Percentiles rank a stretch among this genome's conserved stretches.
Evolutionary conservation across 2,329 filamentous ascomycete species (phyloP).

Genomic region (Lasiodiplodia hormozganensis): DNA sequence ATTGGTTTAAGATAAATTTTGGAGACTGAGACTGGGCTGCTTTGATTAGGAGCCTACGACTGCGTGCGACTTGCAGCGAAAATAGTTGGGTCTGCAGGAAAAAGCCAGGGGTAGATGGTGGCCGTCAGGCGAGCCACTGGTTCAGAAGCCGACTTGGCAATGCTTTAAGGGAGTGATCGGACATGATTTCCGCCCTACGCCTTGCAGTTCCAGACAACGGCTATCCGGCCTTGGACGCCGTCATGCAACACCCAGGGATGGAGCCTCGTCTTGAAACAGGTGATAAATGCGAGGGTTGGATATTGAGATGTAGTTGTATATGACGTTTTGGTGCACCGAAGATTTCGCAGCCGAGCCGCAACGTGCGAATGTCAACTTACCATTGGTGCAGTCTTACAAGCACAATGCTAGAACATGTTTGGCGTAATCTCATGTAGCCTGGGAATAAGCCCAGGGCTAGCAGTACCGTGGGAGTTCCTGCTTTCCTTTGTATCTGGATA

Average conservation of each 20-base stretch:
- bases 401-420: no score
- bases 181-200: neutral
- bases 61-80: neutral
- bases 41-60: conserved; percentile 2
- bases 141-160: conserved; percentile 17
- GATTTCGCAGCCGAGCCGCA: no score
- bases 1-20: neutral
- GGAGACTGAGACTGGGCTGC: neutral
- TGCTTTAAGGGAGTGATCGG: neutral
- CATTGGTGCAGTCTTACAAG: no score
- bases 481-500: neutral
- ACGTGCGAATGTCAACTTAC: no score
- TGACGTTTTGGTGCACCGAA: no score
- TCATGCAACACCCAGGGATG: neutral
- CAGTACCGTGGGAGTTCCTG: neutral
- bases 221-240: neutral
- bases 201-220: neutral
- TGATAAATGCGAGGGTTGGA: neutral
- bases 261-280: neutral
- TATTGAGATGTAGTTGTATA: neutral
- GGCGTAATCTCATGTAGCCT: no score
- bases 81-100: neutral
- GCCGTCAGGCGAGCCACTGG: conserved; percentile 10
- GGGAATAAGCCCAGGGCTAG: no score
- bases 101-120: neutral